phyloP scores from a whole-genome alignment of 768 basidiomycete genomes.

The Neoboletus subvelutipes region DNA sequence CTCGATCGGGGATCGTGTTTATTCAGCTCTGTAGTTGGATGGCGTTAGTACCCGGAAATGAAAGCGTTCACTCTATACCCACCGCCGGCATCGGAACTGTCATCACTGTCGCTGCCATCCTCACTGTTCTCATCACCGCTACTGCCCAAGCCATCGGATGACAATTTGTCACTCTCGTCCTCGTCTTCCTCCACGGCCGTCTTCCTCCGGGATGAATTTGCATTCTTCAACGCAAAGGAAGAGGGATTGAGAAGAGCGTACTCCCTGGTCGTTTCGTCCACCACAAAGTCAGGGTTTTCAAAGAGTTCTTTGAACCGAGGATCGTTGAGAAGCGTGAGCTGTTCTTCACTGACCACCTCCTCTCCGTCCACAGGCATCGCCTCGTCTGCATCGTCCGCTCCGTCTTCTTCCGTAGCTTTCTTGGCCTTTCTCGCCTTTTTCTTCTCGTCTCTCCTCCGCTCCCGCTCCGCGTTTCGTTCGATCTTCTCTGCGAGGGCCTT shows the following conservation, averaged over 20 bases:
- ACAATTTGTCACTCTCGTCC: constrained; percentile 75
- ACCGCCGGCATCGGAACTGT: constrained; percentile 64
- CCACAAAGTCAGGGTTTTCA: constrained; percentile 86
- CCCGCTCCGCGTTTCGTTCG: constrained; percentile 55
- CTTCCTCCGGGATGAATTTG: constrained; percentile 43
- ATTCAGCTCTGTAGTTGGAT: constrained; percentile 42
- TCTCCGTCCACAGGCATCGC: constrained; percentile 34
- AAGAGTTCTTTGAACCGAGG: constrained; percentile 90
- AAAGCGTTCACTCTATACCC: constrained; percentile 16
- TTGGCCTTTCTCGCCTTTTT: constrained; percentile 47
- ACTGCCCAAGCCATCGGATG: constrained; percentile 54
- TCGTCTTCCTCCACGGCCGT: constrained; percentile 89
- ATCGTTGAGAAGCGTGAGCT: constrained; percentile 67
- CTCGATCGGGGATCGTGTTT: constrained; percentile 56
- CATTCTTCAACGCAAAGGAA: constrained; percentile 54
- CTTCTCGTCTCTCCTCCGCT: constrained; percentile 53
- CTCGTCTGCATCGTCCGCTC: constrained; percentile 32
- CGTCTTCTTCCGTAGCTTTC: constrained; percentile 35
- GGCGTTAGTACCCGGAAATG: constrained; percentile 16
- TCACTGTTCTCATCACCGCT: constrained; percentile 45
- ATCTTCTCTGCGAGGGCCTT: constrained; percentile 83
- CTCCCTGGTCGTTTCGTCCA: constrained; percentile 87
- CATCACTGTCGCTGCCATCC: constrained; percentile 40
- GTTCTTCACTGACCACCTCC: constrained; percentile 21
- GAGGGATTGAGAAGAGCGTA: constrained; percentile 94